Evolutionary conservation across 768 basidiomycete genomes (phyloP), one percentile per base, ranked within the genome.

Genomic region (Gymnopilus junonius): DNA sequence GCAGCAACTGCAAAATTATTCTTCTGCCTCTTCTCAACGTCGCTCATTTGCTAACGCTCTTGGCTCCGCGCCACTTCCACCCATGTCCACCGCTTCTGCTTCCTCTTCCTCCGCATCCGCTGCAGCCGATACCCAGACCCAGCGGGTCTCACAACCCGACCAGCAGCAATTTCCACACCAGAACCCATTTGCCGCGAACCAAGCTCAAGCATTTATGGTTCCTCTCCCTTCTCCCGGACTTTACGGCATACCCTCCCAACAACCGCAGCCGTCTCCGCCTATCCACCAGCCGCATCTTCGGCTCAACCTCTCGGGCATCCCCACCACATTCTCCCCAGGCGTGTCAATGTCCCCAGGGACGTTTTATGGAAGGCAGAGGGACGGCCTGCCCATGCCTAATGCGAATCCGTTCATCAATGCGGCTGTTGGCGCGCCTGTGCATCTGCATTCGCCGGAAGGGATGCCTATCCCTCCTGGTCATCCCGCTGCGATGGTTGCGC

Each of bases 311-410:
- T 55, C 64, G 14, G 62, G 63, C 10, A 61, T 72, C 12, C 71
- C 60, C 35, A 69, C 74, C 31, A 76, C 85, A 27, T 89, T 92
- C 79, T 90, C 92, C 0, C 92, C 93, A 1, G 88, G 86, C 25
- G 80, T 86, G 12, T 81, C 87, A 15, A 89, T 93, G 84, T 87
- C 85, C 15, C 91, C 92, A 29, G 90, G 88, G 14, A 85, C 86
- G 39, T 91, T 90, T 75, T 94, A 87, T 87, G 89, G 85, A 53
- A 85, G 76, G 66, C 87, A 83, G 34, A 84, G 80, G 11, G 74
- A 76, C 45, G 63, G 48, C 14, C 31, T 51, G 29, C 48, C 64
- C 11, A 66, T 72, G 34, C 67, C 72, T 29, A 67, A 70, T 20
- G 68, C 74, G 48, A 80, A 82, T 58, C 78, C 81, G 31, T 75